Percentiles rank a stretch among this genome's conserved stretches.
Conservation (phyloP, 768 basidiomycete species). For the Xerocomellus intermedius region DNA sequence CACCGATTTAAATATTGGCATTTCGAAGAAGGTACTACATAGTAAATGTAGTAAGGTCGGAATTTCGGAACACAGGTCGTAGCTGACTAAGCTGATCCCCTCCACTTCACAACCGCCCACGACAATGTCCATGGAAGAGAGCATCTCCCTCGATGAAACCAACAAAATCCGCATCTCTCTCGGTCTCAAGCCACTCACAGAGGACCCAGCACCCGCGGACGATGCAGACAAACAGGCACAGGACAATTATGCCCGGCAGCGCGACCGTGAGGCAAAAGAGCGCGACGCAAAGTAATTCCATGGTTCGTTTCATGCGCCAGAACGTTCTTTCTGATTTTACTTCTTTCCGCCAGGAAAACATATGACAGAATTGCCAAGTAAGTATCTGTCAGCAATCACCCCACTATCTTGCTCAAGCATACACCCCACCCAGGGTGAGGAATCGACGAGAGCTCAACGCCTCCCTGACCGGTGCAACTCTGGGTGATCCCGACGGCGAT, state of each 20-base stretch:
- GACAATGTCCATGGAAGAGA: constrained; percentile 73
- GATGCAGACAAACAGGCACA: constrained; percentile 84
- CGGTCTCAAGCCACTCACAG: constrained; percentile 90
- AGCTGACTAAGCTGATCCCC: constrained; percentile 12
- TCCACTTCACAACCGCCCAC: background rate
- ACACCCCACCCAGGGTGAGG: constrained; percentile 70
- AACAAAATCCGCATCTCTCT: constrained; percentile 94
- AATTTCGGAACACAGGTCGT: too few species aligned
- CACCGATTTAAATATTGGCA: background rate
- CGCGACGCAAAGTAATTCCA: constrained; percentile 71
- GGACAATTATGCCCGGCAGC: constrained; percentile 74
- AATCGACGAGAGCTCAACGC: constrained; percentile 92
- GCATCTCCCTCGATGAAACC: constrained; percentile 90
- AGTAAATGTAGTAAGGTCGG: background rate
- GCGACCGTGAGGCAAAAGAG: constrained; percentile 67
- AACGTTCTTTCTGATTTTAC: constrained; percentile 19
- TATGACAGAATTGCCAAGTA: constrained; percentile 83
- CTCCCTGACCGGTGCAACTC: constrained; percentile 88
- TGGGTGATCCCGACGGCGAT: constrained; percentile 82
- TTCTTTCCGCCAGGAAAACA: constrained; percentile 51
- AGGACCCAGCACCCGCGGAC: constrained; percentile 67
- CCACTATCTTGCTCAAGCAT: constrained; percentile 38
- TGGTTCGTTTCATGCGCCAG: constrained; percentile 17
- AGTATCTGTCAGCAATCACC: constrained; percentile 42
- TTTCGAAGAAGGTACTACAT: too few species aligned